These are phyloP conservation scores for Albatrellus sp. DNA, from an alignment of 1,284 basidiomycete genomes.

Conservation along the genomic window DNA sequence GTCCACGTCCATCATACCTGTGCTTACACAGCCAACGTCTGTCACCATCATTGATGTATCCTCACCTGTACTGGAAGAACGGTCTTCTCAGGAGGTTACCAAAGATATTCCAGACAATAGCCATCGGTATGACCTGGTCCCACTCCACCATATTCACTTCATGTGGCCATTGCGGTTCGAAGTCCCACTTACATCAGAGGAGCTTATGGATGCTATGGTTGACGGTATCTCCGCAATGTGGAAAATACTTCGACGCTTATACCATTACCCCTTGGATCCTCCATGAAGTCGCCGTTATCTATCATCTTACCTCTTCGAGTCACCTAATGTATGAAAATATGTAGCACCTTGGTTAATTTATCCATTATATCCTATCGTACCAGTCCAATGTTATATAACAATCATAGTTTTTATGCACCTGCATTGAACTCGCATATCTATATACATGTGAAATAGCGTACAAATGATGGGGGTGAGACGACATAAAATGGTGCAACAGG, in stretches of 20 bases:
- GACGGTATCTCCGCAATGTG: conserved; percentile 17
- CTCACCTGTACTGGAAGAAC: background rate
- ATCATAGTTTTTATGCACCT: background rate
- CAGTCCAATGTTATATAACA: no score
- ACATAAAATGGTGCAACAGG: no score
- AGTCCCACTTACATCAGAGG: conserved; percentile 13
- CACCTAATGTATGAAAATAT: no score
- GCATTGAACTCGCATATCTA: no score
- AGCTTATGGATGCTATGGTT: conserved; percentile 14
- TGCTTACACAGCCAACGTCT: background rate
- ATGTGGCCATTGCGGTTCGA: conserved; percentile 10
- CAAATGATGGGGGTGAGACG: no score
- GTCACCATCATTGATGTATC: conserved; percentile 12
- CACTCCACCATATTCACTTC: conserved; percentile 3
- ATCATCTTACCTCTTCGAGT: background rate
- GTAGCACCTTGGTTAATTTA: no score
- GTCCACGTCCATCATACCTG: background rate
- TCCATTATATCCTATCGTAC: no score
- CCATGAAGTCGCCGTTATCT: conserved; percentile 12
- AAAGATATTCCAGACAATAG: conserved; percentile 2
- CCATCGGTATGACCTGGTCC: conserved; percentile 8
- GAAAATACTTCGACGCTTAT: conserved; percentile 16
- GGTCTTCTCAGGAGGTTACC: background rate
- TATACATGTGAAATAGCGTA: no score
- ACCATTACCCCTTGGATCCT: conserved; percentile 22